Conservation (phyloP, 768 basidiomycete genomes). For the Harrya chromipes region DNA sequence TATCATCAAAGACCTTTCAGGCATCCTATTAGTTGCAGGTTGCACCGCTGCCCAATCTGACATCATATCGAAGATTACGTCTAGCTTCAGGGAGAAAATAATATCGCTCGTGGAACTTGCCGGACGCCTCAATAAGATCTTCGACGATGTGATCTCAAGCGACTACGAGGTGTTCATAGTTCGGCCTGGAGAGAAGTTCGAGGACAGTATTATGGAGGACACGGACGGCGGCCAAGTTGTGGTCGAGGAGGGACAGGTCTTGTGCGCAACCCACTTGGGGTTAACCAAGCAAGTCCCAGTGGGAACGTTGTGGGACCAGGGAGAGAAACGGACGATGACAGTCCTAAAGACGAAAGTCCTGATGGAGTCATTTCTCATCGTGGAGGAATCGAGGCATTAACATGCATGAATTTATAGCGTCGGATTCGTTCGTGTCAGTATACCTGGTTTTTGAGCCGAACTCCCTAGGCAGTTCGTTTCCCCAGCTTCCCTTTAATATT, state of each 20-base stretch:
- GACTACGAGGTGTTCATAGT: constrained; percentile 10
- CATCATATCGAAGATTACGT: background rate
- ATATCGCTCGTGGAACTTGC: constrained; percentile 9
- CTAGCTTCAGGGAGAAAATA: constrained; percentile 5
- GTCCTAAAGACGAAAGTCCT: constrained; percentile 10
- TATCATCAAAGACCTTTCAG: constrained; percentile 3
- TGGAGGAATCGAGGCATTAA: background rate
- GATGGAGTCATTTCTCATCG: constrained; percentile 3
- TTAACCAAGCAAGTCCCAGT: constrained; percentile 4
- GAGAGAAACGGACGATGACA: constrained; percentile 1
- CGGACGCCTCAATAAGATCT: constrained; percentile 7
- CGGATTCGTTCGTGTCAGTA: no score
- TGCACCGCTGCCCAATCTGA: constrained; percentile 4
- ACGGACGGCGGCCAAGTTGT: background rate
- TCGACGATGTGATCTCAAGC: constrained; percentile 11
- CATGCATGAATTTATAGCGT: no score
- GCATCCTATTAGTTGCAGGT: constrained; percentile 6
- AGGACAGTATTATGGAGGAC: constrained; percentile 6
- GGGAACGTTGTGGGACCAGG: constrained; percentile 10
- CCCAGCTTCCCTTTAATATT: no score
- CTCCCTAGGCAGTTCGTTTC: no score
- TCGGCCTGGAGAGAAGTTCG: constrained; percentile 6
- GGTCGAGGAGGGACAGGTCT: background rate
- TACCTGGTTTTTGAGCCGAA: no score
- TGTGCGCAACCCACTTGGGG: constrained; percentile 11